Conservation (phyloP, 106 monocot genomes). For the Acorus calamus region DNA sequence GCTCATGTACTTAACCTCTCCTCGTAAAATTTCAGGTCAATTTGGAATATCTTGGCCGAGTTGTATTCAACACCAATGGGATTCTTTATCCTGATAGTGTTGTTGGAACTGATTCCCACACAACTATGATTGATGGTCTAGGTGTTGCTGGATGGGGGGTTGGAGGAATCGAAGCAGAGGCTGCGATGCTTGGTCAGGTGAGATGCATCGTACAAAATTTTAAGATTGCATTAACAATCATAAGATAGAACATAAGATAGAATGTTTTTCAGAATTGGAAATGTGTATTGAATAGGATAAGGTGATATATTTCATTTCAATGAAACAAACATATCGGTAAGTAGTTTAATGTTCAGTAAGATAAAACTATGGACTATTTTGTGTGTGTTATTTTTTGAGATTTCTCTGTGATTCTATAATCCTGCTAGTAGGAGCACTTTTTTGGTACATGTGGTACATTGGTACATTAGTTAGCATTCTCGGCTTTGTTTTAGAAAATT, state of each 20-base stretch:
- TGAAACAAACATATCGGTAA: constrained; percentile 6
- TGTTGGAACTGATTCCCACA: constrained; percentile 94
- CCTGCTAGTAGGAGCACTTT: no score
- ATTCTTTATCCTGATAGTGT: constrained; percentile 89
- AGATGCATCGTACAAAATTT: neutral
- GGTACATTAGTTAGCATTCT: no score
- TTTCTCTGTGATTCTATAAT: no score
- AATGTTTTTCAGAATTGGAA: neutral
- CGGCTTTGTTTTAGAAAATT: no score
- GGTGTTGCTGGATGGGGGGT: constrained; percentile 87
- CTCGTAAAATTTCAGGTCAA: constrained; percentile 52
- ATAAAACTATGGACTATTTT: constrained; percentile 6
- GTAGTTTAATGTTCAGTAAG: no score
- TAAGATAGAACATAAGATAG: no score
- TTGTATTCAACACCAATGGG: constrained; percentile 75
- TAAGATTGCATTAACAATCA: neutral
- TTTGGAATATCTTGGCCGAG: constrained; percentile 90
- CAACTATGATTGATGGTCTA: constrained; percentile 95
- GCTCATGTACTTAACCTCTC: no score
- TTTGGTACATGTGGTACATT: no score
- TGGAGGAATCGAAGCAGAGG: constrained; percentile 97
- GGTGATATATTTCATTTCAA: neutral
- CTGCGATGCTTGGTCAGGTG: constrained; percentile 98
- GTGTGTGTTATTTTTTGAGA: no score
- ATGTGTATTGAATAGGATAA: no score